Conservation (phyloP, 805 yeast genomes). For the Teunomyces pallodes region DNA sequence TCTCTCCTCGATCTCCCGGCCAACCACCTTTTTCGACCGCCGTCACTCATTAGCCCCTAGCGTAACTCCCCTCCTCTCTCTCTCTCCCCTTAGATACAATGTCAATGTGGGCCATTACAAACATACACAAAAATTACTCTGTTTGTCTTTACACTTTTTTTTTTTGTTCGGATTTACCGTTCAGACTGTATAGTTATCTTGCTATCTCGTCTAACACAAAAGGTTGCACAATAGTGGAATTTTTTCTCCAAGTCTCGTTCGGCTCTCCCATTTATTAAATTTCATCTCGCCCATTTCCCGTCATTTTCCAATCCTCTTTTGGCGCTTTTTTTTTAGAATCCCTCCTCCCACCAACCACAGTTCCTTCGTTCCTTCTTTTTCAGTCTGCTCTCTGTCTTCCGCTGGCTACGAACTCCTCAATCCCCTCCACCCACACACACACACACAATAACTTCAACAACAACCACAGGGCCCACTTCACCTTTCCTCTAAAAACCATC, state of each 20-base stretch:
- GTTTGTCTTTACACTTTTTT: background rate
- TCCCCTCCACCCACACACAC: background rate
- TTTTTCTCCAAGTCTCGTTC: background rate
- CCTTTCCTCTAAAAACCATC: background rate
- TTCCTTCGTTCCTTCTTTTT: background rate
- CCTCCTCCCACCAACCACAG: background rate
- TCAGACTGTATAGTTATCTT: background rate
- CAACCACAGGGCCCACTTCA: too few relatives aligned
- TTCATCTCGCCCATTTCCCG: background rate
- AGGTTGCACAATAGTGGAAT: background rate
- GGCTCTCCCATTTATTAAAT: background rate
- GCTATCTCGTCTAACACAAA: conserved; percentile 1
- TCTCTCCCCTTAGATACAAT: too few relatives aligned
- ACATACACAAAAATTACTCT: too few relatives aligned
- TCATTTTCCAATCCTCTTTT: background rate
- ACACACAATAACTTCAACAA: background rate
- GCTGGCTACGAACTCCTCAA: too few relatives aligned
- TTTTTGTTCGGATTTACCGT: background rate
- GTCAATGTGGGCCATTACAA: too few relatives aligned
- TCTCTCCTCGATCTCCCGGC: background rate
- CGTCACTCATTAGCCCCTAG: too few relatives aligned
- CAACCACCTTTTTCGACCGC: background rate
- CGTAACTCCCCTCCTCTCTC: too few relatives aligned
- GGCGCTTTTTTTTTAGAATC: background rate
- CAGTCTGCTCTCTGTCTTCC: background rate